Evolutionary conservation across 345 rosid genomes (phyloP).

Genomic region (Mercurialis annua): DNA sequence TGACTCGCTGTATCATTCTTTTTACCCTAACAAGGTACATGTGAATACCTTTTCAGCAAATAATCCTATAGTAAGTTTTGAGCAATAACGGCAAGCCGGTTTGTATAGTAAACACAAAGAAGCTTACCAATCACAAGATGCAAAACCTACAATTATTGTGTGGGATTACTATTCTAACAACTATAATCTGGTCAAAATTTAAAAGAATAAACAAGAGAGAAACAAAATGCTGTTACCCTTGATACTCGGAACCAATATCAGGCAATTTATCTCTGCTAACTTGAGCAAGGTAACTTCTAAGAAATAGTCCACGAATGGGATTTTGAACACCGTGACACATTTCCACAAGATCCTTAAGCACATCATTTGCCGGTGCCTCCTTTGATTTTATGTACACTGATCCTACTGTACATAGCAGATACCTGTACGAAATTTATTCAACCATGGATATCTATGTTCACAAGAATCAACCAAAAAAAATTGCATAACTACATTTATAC

Average conservation of each 20-base stretch:
- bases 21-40: background rate
- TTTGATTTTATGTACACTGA: conserved; percentile 91
- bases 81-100: background rate
- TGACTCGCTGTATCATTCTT: no score
- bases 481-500: background rate
- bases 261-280: conserved; percentile 90
- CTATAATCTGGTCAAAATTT: no score
- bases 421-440: conserved; percentile 38
- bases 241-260: conserved; percentile 85
- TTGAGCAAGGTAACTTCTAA: conserved; percentile 97
- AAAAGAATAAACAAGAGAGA: background rate
- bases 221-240: conserved; percentile 55
- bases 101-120: no score
- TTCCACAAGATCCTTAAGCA: conserved; percentile 95
- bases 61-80: background rate
- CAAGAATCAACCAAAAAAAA: background rate
- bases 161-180: background rate
- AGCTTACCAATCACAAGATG: background rate
- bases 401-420: conserved; percentile 95
- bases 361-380: conserved; percentile 95
- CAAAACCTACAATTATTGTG: background rate
- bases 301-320: conserved; percentile 94
- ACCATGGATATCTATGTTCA: background rate
- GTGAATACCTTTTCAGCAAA: background rate
- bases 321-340: conserved; percentile 98